These are phyloP conservation scores for Exidia glandulosa DNA, from an alignment of 768 basidiomycete species.

Conservation along the genomic window DNA sequence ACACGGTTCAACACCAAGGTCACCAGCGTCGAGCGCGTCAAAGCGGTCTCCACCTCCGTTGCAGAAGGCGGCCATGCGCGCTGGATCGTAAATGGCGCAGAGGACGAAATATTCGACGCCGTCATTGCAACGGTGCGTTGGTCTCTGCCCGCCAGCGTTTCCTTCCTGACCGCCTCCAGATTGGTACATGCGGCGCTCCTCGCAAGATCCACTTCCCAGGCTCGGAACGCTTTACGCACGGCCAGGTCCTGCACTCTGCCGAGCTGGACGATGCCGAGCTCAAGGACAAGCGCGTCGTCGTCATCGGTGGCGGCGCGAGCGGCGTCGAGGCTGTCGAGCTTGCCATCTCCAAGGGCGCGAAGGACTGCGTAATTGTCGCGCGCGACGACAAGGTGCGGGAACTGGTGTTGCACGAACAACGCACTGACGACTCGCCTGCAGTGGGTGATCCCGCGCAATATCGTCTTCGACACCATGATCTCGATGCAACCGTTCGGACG, in stretches of 20 bases:
- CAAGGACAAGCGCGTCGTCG: constrained; percentile 29
- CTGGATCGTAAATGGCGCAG: constrained; percentile 39
- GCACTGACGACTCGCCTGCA: constrained; percentile 13
- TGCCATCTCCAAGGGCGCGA: constrained; percentile 23
- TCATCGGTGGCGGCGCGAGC: constrained; percentile 44
- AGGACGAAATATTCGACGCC: constrained; percentile 38
- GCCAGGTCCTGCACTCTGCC: constrained; percentile 36
- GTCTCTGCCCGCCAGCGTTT: too few relatives aligned
- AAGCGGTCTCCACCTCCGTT: constrained; percentile 2
- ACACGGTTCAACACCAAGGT: constrained; percentile 35
- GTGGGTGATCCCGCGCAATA: constrained; percentile 39
- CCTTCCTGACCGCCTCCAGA: too few relatives aligned
- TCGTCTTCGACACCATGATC: constrained; percentile 35
- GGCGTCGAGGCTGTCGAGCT: constrained; percentile 38
- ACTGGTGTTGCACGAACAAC: too few relatives aligned
- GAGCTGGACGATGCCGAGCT: constrained; percentile 18
- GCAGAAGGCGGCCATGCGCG: constrained; percentile 17
- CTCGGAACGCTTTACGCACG: constrained; percentile 25
- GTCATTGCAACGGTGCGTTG: constrained; percentile 39
- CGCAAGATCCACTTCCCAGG: constrained; percentile 33
- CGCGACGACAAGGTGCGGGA: constrained; percentile 25
- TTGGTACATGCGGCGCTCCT: constrained; percentile 39
- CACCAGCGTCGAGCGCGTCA: constrained; percentile 12
- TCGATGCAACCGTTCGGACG: constrained; percentile 42
- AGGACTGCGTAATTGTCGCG: constrained; percentile 27